Conservation (phyloP, 2,329 filamentous ascomycete genomes). For the Aspergillus texensis region DNA sequence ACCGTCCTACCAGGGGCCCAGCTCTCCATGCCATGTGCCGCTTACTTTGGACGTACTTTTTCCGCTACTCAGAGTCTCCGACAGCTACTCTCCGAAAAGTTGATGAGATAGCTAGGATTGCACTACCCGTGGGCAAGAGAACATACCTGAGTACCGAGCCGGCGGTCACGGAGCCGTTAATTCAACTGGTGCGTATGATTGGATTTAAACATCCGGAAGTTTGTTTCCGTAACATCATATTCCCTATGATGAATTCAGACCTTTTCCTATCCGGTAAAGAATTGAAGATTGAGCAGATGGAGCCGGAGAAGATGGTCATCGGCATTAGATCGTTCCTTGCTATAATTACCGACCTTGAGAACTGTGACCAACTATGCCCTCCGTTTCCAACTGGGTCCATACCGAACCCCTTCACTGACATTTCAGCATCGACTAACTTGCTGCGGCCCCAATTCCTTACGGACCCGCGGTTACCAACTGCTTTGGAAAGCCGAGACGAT, state of each 20-base stretch:
- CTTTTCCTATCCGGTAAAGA: constrained; percentile 78
- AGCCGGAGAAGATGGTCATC: constrained; percentile 96
- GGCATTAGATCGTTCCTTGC: constrained; percentile 92
- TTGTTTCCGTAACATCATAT: constrained; percentile 91
- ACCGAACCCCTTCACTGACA: constrained; percentile 40
- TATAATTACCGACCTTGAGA: constrained; percentile 91
- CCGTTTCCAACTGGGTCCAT: constrained; percentile 74
- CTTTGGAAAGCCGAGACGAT: constrained; percentile 34
- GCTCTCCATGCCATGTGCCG: constrained; percentile 89
- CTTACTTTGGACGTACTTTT: constrained; percentile 92
- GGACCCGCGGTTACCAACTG: constrained; percentile 35
- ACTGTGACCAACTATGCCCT: constrained; percentile 73
- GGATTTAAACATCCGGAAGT: constrained; percentile 92
- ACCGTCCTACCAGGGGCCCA: constrained; percentile 74
- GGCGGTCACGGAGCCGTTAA: constrained; percentile 82
- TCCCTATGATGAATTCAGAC: constrained; percentile 90
- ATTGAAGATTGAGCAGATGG: constrained; percentile 84
- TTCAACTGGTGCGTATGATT: constrained; percentile 92
- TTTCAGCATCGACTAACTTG: constrained; percentile 37
- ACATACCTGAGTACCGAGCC: constrained; percentile 81
- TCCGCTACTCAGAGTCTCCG: constrained; percentile 73
- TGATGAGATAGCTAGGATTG: constrained; percentile 84
- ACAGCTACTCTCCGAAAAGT: constrained; percentile 74
- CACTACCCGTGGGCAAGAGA: constrained; percentile 78
- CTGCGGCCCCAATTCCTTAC: constrained; percentile 42